Base-by-base conservation (phyloP, 176 grass and related monocot genomes). In the Areca catechu region DNA sequence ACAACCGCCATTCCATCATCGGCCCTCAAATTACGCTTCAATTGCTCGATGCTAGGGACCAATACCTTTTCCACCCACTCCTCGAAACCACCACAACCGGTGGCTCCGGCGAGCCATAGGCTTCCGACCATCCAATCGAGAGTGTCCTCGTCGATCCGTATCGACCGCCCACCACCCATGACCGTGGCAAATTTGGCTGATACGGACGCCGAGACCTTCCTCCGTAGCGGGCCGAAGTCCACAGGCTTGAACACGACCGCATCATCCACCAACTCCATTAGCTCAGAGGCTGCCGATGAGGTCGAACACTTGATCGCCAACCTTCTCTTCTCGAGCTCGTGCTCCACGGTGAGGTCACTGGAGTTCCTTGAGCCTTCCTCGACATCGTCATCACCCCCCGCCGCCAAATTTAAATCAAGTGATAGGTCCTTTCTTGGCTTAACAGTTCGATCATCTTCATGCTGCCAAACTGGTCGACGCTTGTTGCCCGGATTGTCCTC, bases 311-410 rank as follows among this genome's bases (percentile, higher is more conserved):
- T 85, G 62, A 74, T 19, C 3, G 70, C 66, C 53, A 93, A 67
- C 27, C 81, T 73, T 19, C 63, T 62, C 79, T 82, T 96, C 22
- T 91, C 93, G n/a, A 63, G 81, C 28, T 89, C 93, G 53, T 86
- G 88, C 58, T 99, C 94, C 54, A 99, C 76, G 0, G 88, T 89
- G 53, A 99, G 17, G 56, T 99, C 94, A 24, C 94, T 99, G 22
- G 84, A 93, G 51, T 99, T 99, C 59, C 77, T 62, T 0, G 94
- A 99, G 19, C 88, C 76, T 57, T 99, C 94, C 1, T 61, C 74
- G 16, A 79, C 75, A 61, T 89, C 88, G 61, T 99, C 81, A 18
- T 74, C 56, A 1, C 5, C 43, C 20, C 88, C 84, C 4, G 89
- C 85, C 2, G 94, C 67, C 52, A 93, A 62, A 76, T 99, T 99